Evolutionary conservation across 108 stramenopile genomes (phyloP).

Genomic region (Cyclotella cryptica): DNA sequence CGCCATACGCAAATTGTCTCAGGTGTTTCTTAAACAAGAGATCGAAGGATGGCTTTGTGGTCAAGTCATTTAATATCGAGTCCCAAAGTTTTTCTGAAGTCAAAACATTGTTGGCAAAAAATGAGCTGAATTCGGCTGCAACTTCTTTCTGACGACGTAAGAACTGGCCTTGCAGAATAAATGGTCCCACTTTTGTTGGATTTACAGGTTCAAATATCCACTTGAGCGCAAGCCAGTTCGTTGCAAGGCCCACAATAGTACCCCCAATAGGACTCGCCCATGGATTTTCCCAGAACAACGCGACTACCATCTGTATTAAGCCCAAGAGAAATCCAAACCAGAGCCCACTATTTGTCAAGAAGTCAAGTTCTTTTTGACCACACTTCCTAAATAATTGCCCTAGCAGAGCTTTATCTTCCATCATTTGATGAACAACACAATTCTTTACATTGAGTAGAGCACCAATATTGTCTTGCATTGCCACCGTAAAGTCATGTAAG

Average conservation of each 20-base stretch:
- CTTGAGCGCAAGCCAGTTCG: conserved; percentile 94
- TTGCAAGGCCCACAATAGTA: conserved; percentile 89
- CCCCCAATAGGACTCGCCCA: conserved; percentile 92
- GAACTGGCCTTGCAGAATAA: conserved; percentile 93
- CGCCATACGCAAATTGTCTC: conserved; percentile 51
- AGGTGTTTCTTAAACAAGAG: conserved; percentile 69
- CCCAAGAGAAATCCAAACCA: conserved; percentile 96
- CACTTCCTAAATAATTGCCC: conserved; percentile 83
- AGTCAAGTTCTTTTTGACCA: conserved; percentile 84
- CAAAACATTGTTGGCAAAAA: conserved; percentile 85
- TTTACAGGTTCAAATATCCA: conserved; percentile 96
- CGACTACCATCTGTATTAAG: conserved; percentile 91
- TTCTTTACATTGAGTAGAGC: conserved; percentile 72
- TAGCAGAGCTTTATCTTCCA: conserved; percentile 76
- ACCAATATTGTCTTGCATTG: conserved; percentile 83
- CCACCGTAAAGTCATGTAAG: conserved; percentile 57
- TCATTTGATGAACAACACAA: conserved; percentile 91
- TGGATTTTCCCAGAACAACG: conserved; percentile 94
- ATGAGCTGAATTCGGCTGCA: conserved; percentile 80
- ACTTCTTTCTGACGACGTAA: conserved; percentile 90
- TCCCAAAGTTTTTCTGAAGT: conserved; percentile 81
- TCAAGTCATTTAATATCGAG: conserved; percentile 78
- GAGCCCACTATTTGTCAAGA: conserved; percentile 88
- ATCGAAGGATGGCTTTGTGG: conserved; percentile 69
- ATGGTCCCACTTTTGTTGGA: conserved; percentile 90